These are phyloP conservation scores for Acanthamoeba sp. DNA, from an alignment of 208 protist genomes.

Conservation along the genomic window DNA sequence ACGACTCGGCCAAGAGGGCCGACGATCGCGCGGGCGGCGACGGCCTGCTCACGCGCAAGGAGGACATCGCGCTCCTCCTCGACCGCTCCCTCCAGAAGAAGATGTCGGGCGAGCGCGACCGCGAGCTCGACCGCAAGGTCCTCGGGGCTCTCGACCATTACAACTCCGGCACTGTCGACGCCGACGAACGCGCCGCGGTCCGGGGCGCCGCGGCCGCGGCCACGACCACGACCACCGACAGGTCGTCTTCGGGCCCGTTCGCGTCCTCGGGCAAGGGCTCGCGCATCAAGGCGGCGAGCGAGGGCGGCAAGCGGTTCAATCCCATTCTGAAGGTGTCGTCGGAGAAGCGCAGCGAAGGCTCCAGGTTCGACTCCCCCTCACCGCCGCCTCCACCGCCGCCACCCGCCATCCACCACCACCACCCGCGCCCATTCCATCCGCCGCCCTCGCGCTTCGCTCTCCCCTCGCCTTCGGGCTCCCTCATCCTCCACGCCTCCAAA, in stretches of 20 bases:
- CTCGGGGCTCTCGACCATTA: not conserved
- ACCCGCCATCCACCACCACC: not conserved
- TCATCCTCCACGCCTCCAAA: conserved; percentile 19
- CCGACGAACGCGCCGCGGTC: not conserved
- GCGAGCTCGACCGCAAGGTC: not conserved
- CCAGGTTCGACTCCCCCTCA: not conserved
- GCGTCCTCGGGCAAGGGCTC: not conserved
- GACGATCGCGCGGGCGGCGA: not conserved
- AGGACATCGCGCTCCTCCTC: conserved; percentile 3
- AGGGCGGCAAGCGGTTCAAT: not conserved
- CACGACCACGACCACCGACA: not conserved
- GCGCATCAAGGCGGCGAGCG: not conserved
- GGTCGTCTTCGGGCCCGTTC: not conserved
- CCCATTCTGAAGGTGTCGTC: not conserved
- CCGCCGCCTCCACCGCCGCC: not conserved
- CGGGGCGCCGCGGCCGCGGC: not conserved
- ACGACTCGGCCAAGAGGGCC: too few relatives aligned
- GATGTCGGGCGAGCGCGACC: not conserved
- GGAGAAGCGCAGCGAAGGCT: not conserved
- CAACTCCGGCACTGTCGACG: not conserved
- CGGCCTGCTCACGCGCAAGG: not conserved
- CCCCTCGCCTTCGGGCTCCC: not conserved
- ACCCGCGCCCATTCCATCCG: not conserved
- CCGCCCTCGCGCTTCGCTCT: not conserved
- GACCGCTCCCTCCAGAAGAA: not conserved